Evolutionary conservation across 176 grass and related monocot genomes (phyloP).

Genomic region (Tuctoria greenei): DNA sequence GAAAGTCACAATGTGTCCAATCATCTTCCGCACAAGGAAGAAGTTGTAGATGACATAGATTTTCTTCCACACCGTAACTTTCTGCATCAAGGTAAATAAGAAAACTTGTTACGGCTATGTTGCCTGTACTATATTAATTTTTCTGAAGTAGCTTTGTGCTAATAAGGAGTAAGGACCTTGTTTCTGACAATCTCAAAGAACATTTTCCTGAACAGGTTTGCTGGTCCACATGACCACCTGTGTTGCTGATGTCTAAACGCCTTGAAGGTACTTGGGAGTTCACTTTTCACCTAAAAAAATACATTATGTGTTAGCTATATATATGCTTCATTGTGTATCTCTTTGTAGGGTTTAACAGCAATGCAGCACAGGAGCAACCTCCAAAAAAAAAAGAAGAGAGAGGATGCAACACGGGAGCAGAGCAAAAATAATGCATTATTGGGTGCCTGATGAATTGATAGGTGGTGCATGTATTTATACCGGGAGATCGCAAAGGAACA

Average conservation of each 20-base stretch:
- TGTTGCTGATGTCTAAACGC: conserved; percentile 77
- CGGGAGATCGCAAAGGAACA: conserved; percentile 67
- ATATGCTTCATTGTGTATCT: background rate
- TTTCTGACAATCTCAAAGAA: conserved; percentile 71
- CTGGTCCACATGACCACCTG: conserved; percentile 78
- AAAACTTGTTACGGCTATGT: conserved; percentile 27
- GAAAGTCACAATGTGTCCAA: conserved; percentile 71
- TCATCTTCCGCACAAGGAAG: conserved; percentile 78
- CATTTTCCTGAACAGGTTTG: conserved; percentile 83
- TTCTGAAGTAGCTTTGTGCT: background rate
- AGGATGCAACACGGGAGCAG: background rate
- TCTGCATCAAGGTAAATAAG: conserved; percentile 47
- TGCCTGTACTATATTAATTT: background rate
- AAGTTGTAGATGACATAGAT: conserved; percentile 80
- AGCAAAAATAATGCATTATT: background rate
- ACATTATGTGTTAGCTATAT: background rate
- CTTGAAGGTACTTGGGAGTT: conserved; percentile 79
- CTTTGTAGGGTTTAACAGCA: background rate
- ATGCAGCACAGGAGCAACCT: background rate
- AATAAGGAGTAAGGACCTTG: conserved; percentile 49
- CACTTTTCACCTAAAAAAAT: conserved; percentile 63
- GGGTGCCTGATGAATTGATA: background rate
- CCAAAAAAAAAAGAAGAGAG: too few species aligned
- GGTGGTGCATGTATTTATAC: conserved; percentile 32
- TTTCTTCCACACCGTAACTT: conserved; percentile 76